Base-by-base conservation (phyloP, 1,284 basidiomycete genomes). In the Sphaerobolus stellatus region DNA sequence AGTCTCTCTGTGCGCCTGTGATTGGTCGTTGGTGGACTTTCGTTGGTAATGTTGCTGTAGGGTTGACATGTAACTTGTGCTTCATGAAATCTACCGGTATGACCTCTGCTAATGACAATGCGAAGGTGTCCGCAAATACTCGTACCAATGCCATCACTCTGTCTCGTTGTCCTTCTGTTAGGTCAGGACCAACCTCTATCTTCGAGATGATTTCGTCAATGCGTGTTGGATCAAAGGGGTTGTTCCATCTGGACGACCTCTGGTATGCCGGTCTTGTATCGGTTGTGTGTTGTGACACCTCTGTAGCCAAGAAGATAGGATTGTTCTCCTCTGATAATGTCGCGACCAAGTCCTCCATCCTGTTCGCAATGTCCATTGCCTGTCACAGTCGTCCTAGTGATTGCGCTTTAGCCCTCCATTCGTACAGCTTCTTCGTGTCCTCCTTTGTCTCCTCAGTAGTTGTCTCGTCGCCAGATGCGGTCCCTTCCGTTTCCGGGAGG, bases 1-100 rank as follows among this genome's bases (percentile, higher is more conserved):
- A 73, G 14, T 56, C 50, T 3, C 52, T 48, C 55, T 75, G 70
- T 8, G 67, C 64, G 44, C 59, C 62, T 11, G 64, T 68, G 0
- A 71, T 55, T 1, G 65, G 60, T 13, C 57, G 60, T 63, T 60
- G 58, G 5, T 41, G 24, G 1, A 58, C 50, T 20, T 29, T 38
- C 7, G 24, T 48, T 8, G 31, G 47, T 47, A 63, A 61, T 13
- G 25, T 57, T 1, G 55, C 49, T 5, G 54, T 54, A 5, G 46
- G 14, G 0, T 58, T 59, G 4, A 67, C 48, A 38, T 65, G 54
- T 1, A 68, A 61, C 7, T 29, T 50, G 56, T 64, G 63, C 1
- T 48, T 44, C 7, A 50, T 58, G 16, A 44, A 55, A 11, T 50
- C 34, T 1, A 63, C 60, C 9, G 58, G 56, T 9, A 22, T 27